Percentiles rank a stretch among this genome's conserved stretches.
Evolutionary conservation across 2,329 filamentous ascomycete genomes (phyloP).

Genomic region (Colletotrichum theobromicola): DNA sequence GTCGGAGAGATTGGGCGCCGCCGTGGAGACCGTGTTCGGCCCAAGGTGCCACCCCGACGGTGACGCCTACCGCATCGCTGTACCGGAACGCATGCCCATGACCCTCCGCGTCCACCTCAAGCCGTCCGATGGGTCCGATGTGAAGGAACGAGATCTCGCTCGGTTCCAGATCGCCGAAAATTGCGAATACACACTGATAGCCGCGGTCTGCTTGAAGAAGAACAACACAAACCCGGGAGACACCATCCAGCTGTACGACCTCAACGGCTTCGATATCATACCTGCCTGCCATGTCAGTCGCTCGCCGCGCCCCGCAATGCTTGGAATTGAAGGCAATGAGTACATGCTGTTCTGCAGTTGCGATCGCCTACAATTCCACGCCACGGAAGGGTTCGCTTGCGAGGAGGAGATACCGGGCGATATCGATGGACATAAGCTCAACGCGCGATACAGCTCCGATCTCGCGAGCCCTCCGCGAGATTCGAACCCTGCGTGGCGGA

Average conservation of each 20-base stretch:
- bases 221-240: background rate
- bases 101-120: background rate
- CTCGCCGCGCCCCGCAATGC: background rate
- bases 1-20: background rate
- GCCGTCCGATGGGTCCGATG: background rate
- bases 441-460: too few relatives aligned
- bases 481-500: too few relatives aligned
- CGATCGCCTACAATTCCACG: background rate
- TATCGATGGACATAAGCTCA: background rate
- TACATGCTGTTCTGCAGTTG: background rate
- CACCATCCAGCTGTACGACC: background rate
- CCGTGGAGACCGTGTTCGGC: background rate
- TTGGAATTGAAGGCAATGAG: background rate
- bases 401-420: background rate
- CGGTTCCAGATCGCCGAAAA: background rate
- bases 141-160: background rate
- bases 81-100: background rate
- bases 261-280: background rate
- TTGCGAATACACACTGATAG: background rate
- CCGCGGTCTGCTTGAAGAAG: background rate
- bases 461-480: too few relatives aligned
- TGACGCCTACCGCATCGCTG: background rate
- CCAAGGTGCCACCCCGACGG: background rate
- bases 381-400: background rate
- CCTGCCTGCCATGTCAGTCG: background rate